Evolutionary conservation across 2,329 filamentous ascomycete genomes (phyloP).

Genomic region (Elsinoe fawcettii): DNA sequence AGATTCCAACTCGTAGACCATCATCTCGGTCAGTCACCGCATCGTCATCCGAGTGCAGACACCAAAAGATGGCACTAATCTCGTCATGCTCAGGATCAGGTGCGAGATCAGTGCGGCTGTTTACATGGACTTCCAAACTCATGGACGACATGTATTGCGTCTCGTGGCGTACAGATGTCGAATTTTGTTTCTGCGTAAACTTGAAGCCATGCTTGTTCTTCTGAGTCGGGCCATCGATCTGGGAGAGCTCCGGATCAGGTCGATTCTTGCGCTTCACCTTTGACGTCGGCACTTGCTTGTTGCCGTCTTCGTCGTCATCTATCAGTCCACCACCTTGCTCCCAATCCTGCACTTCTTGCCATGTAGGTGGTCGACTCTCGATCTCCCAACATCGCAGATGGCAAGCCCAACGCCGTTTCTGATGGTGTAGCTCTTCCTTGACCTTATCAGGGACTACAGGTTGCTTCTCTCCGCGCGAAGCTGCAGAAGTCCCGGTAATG

Average conservation of each 20-base stretch:
- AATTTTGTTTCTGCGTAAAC: conserved; percentile 68
- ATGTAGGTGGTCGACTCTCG: conserved; percentile 60
- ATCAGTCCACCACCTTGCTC: conserved; percentile 35
- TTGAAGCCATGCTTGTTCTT: conserved; percentile 76
- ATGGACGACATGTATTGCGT: conserved; percentile 93
- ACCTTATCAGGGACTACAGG: conserved; percentile 43
- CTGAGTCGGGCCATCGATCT: conserved; percentile 84
- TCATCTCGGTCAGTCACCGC: conserved; percentile 43
- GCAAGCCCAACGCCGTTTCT: conserved; percentile 50
- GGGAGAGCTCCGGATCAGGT: conserved; percentile 51
- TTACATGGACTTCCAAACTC: conserved; percentile 88
- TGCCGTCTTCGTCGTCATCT: conserved; percentile 18
- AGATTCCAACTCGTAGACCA: conserved; percentile 58
- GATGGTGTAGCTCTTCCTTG: conserved; percentile 45
- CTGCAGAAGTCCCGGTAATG: conserved; percentile 48
- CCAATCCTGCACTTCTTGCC: conserved; percentile 63
- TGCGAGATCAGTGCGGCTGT: conserved; percentile 69
- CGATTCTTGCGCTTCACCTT: conserved; percentile 30
- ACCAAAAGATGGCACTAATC: conserved; percentile 85
- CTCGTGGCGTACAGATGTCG: conserved; percentile 72
- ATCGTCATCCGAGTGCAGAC: conserved; percentile 67
- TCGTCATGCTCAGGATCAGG: conserved; percentile 89
- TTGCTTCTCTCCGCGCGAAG: conserved; percentile 48
- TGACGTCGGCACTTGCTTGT: conserved; percentile 24
- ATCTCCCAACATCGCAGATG: conserved; percentile 70